phyloP scores from a whole-genome alignment of 73 alveolate genomes.

The Tetrahymena thermophila region DNA sequence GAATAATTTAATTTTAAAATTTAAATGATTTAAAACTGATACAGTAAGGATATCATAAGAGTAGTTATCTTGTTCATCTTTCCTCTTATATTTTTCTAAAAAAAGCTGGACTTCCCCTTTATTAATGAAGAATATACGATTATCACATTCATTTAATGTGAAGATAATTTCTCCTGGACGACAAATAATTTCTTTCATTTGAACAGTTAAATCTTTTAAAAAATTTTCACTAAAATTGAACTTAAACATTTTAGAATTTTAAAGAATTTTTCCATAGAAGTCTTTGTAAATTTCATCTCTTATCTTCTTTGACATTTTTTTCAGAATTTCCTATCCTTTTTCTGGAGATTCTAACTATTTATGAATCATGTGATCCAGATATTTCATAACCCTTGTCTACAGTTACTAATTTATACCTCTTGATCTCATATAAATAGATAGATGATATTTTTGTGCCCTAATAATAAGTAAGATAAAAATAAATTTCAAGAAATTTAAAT shows the following conservation, averaged over 20 bases:
- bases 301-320: not conserved
- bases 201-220: not conserved
- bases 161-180: not conserved
- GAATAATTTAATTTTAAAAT: too few relatives aligned
- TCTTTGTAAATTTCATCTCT: not conserved
- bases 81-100: not conserved
- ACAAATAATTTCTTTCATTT: not conserved
- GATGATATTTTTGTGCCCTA: not conserved
- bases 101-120: not conserved
- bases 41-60: not conserved
- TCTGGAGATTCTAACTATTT: not conserved
- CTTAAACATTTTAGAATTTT: not conserved
- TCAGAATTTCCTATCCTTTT: not conserved
- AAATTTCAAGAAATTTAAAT: too few relatives aligned
- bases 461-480: not conserved
- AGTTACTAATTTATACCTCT: not conserved
- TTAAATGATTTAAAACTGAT: not conserved
- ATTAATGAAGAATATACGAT: not conserved
- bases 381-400: not conserved
- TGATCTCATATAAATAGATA: not conserved
- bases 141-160: not conserved
- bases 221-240: not conserved
- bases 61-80: not conserved
- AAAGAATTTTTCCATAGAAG: not conserved
- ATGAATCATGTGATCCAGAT: not conserved